A percentile compares a stretch with the other conserved stretches of the same genome.
Evolutionary conservation across 306 rosid species (phyloP).

Genomic region (Fragaria iinumae): DNA sequence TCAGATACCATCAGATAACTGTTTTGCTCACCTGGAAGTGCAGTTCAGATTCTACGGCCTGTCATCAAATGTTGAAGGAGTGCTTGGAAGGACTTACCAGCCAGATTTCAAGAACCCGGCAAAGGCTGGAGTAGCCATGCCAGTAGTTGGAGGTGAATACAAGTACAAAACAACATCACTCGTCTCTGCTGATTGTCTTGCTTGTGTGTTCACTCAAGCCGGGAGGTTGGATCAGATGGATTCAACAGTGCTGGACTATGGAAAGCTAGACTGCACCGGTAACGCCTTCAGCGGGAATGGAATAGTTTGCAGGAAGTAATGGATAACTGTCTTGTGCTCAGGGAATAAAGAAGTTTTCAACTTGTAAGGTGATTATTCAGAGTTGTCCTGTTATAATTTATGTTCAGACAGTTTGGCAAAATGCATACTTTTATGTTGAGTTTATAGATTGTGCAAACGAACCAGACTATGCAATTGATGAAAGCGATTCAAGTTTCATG

Average conservation of each 20-base stretch:
- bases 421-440: not conserved
- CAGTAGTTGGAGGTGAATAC: conserved; percentile 77
- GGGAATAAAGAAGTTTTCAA: not conserved
- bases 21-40: conserved; percentile 80
- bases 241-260: conserved; percentile 23
- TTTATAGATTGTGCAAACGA: not conserved
- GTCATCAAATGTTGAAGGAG: conserved; percentile 75
- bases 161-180: conserved; percentile 71
- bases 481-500: not conserved
- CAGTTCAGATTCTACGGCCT: conserved; percentile 70
- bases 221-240: conserved; percentile 20
- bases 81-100: conserved; percentile 81
- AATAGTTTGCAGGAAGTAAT: conserved; percentile 66
- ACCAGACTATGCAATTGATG: not conserved
- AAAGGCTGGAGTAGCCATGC: conserved; percentile 78
- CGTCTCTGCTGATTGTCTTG: conserved; percentile 53
- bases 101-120: conserved; percentile 73
- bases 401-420: not conserved
- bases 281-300: conserved; percentile 61
- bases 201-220: conserved; percentile 47
- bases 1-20: conserved; percentile 56
- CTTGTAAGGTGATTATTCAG: not conserved
- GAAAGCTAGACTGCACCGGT: conserved; percentile 59
- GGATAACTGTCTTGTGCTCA: not conserved
- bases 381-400: not conserved